A percentile compares a stretch with the other conserved stretches of the same genome.
Conservation (phyloP, 2,329 filamentous ascomycete genomes). For the Chaetothyriales sp. region DNA sequence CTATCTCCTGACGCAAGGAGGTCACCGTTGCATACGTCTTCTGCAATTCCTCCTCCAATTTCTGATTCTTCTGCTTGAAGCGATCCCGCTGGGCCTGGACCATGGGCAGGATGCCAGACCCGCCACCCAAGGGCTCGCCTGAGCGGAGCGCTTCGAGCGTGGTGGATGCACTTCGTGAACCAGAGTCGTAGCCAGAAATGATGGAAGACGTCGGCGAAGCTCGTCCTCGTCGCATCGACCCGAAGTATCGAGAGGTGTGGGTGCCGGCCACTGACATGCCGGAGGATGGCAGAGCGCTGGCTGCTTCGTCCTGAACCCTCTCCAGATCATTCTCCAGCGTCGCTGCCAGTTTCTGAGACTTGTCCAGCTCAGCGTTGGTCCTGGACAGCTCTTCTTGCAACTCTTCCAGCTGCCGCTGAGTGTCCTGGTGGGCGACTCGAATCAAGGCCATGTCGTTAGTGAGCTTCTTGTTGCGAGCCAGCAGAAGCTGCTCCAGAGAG, state of each 20-base stretch:
- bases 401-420: constrained; percentile 64
- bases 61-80: constrained; percentile 88
- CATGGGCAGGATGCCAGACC: constrained; percentile 90
- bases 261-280: constrained; percentile 89
- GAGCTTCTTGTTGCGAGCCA: constrained; percentile 92
- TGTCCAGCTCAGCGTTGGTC: constrained; percentile 76
- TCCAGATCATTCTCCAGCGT: constrained; percentile 87
- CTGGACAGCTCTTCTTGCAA: constrained; percentile 72
- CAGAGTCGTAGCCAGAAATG: constrained; percentile 86
- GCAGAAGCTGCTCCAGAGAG: constrained; percentile 75
- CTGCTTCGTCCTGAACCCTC: constrained; percentile 70
- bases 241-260: constrained; percentile 64
- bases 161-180: constrained; percentile 33
- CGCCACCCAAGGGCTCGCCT: constrained; percentile 57
- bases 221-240: constrained; percentile 51
- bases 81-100: constrained; percentile 94
- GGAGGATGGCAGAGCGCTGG: constrained; percentile 67
- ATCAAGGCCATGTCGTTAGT: constrained; percentile 86
- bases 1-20: constrained; percentile 76
- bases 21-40: constrained; percentile 71
- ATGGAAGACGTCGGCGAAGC: constrained; percentile 91
- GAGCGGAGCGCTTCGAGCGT: constrained; percentile 47
- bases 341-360: constrained; percentile 67
- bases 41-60: constrained; percentile 81
- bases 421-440: constrained; percentile 83